Conservation (phyloP, 176 grass and related monocot genomes). For the Avena atlantica region DNA sequence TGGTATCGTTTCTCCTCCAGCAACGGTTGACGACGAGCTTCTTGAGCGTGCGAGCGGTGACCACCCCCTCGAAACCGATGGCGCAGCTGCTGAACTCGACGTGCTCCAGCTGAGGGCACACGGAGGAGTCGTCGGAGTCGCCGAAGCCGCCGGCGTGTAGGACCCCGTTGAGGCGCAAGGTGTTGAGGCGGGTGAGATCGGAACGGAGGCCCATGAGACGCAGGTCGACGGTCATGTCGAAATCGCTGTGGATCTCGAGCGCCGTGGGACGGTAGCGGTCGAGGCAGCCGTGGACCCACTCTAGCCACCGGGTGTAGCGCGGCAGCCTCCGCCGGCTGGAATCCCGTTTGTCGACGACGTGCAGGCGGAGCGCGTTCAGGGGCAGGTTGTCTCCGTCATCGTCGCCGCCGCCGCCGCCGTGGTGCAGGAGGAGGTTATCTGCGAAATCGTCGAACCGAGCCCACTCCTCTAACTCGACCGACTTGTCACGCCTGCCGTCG, state of each 20-base stretch:
- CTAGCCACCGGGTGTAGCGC: conserved; percentile 4
- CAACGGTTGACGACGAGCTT: neutral
- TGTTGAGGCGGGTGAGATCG: neutral
- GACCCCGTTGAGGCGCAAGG: neutral
- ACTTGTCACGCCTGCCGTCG: neutral
- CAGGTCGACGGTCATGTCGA: neutral
- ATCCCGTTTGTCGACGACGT: neutral
- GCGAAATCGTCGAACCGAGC: conserved; percentile 12
- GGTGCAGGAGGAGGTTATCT: neutral
- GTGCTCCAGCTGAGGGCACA: neutral
- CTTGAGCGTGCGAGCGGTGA: neutral
- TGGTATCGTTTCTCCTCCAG: neutral
- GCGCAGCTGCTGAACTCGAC: neutral
- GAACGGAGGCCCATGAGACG: neutral
- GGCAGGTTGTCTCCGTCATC: neutral
- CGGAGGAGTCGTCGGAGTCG: neutral
- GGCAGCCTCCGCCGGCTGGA: neutral
- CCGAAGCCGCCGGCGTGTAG: neutral
- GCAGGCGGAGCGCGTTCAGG: conserved; percentile 16
- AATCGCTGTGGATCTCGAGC: neutral
- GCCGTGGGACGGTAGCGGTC: neutral
- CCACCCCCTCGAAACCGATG: neutral
- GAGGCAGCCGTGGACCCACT: neutral
- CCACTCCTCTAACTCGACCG: neutral
- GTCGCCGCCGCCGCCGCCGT: too few species aligned